These are phyloP conservation scores for Acorus gramineus DNA, from an alignment of 106 monocot species.

Conservation along the genomic window DNA sequence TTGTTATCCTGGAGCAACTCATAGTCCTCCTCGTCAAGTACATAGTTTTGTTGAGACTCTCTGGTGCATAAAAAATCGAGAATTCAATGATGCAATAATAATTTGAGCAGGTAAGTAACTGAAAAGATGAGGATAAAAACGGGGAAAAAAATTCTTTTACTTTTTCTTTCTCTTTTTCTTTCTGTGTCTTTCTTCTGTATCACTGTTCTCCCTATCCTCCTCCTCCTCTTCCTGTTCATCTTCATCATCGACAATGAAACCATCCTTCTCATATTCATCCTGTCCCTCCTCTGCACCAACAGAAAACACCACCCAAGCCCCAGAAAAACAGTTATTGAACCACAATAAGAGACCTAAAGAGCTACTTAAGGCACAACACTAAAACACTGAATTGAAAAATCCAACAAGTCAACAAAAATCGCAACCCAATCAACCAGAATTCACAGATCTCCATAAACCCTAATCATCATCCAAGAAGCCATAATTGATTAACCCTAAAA, in stretches of 20 bases:
- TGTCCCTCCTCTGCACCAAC: conserved; percentile 63
- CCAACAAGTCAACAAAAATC: too few species aligned
- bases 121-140: neutral
- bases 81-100: neutral
- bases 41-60: conserved; percentile 68
- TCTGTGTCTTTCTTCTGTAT: conserved; percentile 53
- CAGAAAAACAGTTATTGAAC: neutral
- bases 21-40: conserved; percentile 96
- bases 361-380: neutral
- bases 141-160: conserved; percentile 8
- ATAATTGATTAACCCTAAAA: too few species aligned
- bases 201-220: conserved; percentile 41
- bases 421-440: too few species aligned
- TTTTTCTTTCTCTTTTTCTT: conserved; percentile 80
- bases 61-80: conserved; percentile 22
- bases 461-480: too few species aligned
- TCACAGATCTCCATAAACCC: too few species aligned
- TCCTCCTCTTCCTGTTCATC: conserved; percentile 62
- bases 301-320: neutral
- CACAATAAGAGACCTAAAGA: conserved; percentile 1
- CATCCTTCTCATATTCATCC: conserved; percentile 94
- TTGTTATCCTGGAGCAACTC: conserved; percentile 92
- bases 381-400: neutral
- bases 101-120: too few species aligned
- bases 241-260: conserved; percentile 91